These are phyloP conservation scores for Cutaneotrichosporon sp. DNA, from an alignment of 1,284 basidiomycete genomes.

Conservation along the genomic window DNA sequence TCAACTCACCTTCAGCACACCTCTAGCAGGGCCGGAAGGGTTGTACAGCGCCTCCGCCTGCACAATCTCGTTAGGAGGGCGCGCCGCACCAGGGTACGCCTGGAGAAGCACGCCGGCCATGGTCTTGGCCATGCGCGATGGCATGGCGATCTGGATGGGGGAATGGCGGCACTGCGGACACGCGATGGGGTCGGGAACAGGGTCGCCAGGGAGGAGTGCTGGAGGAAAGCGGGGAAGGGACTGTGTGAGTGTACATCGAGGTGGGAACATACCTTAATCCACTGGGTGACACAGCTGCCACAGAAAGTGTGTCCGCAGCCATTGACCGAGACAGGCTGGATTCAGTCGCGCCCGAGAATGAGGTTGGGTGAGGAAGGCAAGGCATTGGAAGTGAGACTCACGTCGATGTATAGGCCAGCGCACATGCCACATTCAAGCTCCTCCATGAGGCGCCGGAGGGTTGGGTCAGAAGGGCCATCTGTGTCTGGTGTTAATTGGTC, in stretches of 20 bases:
- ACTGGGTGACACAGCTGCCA: conserved; percentile 28
- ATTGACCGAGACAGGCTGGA: conserved; percentile 29
- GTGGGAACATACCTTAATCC: conserved; percentile 25
- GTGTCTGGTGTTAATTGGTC: background rate
- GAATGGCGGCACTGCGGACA: conserved; percentile 31
- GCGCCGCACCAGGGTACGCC: conserved; percentile 19
- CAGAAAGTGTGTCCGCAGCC: conserved; percentile 33
- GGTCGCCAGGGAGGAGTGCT: conserved; percentile 68
- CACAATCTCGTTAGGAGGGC: conserved; percentile 23
- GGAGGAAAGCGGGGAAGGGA: conserved; percentile 68
- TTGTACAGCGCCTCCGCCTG: conserved; percentile 24
- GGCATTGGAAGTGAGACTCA: conserved; percentile 1
- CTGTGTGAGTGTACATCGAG: conserved; percentile 15
- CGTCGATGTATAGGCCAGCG: conserved; percentile 29
- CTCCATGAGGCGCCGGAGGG: conserved; percentile 18
- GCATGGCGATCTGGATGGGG: conserved; percentile 25
- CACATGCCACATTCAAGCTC: conserved; percentile 34
- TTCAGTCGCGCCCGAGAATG: conserved; percentile 10
- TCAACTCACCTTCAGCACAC: conserved; percentile 20
- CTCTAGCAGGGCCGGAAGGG: conserved; percentile 8
- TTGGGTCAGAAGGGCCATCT: conserved; percentile 8
- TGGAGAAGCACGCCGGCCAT: conserved; percentile 27
- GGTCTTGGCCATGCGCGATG: conserved; percentile 24
- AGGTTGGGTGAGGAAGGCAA: background rate
- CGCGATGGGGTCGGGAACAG: conserved; percentile 62